Percentiles rank a stretch among this genome's conserved stretches.
Evolutionary conservation across 441 rosid species (phyloP).

Genomic region (Mallotus japonicus): DNA sequence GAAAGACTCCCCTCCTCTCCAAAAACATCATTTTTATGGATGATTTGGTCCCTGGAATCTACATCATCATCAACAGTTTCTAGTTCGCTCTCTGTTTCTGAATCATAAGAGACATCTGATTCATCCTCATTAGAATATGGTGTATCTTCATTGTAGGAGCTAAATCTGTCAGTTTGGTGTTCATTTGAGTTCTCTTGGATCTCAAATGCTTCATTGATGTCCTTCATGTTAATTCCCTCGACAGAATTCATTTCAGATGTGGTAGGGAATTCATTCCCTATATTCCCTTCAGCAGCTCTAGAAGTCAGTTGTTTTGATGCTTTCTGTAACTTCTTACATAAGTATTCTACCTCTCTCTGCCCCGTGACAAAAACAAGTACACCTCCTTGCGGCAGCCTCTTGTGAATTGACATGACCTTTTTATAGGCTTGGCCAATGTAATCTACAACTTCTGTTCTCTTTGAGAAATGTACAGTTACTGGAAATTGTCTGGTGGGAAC

Average conservation of each 20-base stretch:
- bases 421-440: conserved; percentile 85
- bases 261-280: conserved; percentile 17
- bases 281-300: conserved; percentile 32
- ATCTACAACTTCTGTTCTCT: conserved; percentile 77
- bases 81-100: conserved; percentile 63
- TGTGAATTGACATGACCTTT: conserved; percentile 86
- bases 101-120: conserved; percentile 47
- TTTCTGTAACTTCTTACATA: conserved; percentile 62
- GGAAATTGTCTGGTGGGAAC: conserved; percentile 83
- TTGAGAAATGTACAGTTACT: conserved; percentile 75
- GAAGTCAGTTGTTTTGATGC: conserved; percentile 52
- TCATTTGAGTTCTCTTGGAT: conserved; percentile 33
- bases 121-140: conserved; percentile 43
- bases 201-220: conserved; percentile 72
- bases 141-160: conserved; percentile 52
- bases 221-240: conserved; percentile 62
- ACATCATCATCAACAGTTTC: conserved; percentile 46
- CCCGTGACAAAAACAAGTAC: conserved; percentile 94
- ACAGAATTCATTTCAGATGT: conserved; percentile 34
- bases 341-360: conserved; percentile 85
- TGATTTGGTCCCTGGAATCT: conserved; percentile 26
- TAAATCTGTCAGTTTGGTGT: conserved; percentile 49
- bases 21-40: conserved; percentile 34
- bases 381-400: conserved; percentile 84
- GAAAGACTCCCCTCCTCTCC: conserved; percentile 46